A percentile compares a stretch with the other conserved stretches of the same genome.
Evolutionary conservation across 306 rosid genomes (phyloP).

Genomic region (Sicyos baderoa): DNA sequence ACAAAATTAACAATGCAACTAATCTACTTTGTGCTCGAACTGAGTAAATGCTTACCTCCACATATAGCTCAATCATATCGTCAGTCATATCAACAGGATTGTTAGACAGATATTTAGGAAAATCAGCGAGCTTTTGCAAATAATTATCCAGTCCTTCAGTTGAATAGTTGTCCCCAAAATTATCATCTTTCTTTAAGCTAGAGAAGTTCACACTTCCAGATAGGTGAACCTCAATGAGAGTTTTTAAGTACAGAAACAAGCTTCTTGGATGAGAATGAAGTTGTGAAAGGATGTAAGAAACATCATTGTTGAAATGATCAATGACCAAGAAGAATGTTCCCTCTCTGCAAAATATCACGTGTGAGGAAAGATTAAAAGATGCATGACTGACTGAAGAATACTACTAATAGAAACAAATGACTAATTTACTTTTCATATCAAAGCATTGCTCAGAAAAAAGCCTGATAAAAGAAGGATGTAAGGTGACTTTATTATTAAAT

Average conservation of each 20-base stretch:
- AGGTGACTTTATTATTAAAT: background rate
- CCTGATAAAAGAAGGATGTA: slow-evolving; percentile 17
- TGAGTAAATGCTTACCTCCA: slow-evolving; percentile 54
- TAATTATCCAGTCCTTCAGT: slow-evolving; percentile 50
- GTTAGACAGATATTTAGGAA: slow-evolving; percentile 66
- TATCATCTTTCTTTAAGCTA: slow-evolving; percentile 42
- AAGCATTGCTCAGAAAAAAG: slow-evolving; percentile 4
- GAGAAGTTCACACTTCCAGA: slow-evolving; percentile 68
- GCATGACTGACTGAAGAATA: background rate
- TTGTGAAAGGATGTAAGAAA: slow-evolving; percentile 50
- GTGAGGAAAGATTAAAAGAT: slow-evolving; percentile 14
- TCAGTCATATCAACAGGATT: slow-evolving; percentile 71
- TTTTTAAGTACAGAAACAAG: slow-evolving; percentile 82
- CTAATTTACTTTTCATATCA: background rate
- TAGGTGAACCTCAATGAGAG: slow-evolving; percentile 75
- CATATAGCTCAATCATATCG: slow-evolving; percentile 85
- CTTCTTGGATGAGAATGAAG: slow-evolving; percentile 70
- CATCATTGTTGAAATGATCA: slow-evolving; percentile 57
- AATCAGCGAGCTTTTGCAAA: slow-evolving; percentile 61
- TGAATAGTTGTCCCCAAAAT: slow-evolving; percentile 37
- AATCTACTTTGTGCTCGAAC: background rate
- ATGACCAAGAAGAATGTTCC: slow-evolving; percentile 64
- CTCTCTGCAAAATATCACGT: slow-evolving; percentile 46
- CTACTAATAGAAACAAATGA: background rate
- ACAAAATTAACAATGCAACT: background rate